phyloP scores from a whole-genome alignment of 352 stramenopile species.

The Blastocystis sp. region DNA sequence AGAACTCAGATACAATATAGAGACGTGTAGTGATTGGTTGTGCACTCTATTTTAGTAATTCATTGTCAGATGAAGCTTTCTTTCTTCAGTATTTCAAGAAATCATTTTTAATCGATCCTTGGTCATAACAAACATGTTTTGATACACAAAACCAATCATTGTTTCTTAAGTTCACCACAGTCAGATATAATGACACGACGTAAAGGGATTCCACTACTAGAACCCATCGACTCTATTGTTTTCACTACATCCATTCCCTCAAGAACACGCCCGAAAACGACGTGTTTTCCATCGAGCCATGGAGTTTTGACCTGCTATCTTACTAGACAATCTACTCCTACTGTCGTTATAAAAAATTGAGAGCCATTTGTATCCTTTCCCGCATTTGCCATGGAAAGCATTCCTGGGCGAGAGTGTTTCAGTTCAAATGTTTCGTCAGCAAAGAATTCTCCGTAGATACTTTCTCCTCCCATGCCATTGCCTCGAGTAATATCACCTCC shows the following conservation, averaged over 20 bases:
- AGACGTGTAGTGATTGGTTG: not conserved
- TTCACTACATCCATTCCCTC: conserved; percentile 84
- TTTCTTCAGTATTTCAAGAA: conserved; percentile 8
- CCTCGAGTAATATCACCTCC: conserved; percentile 82
- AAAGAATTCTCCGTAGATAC: conserved; percentile 73
- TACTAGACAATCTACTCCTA: conserved; percentile 70
- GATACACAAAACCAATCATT: not conserved
- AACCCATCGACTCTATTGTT: conserved; percentile 69
- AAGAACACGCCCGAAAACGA: conserved; percentile 84
- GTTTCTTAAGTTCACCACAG: conserved; percentile 41
- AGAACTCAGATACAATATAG: not conserved
- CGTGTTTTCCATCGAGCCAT: conserved; percentile 96
- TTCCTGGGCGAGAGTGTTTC: conserved; percentile 71
- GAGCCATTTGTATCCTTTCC: conserved; percentile 82
- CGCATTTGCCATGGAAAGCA: conserved; percentile 77
- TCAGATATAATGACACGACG: conserved; percentile 7
- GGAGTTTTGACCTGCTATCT: conserved; percentile 66
- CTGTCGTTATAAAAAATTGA: conserved; percentile 93
- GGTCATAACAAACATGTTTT: not conserved
- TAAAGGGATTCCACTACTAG: not conserved
- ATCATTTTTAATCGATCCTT: conserved; percentile 6
- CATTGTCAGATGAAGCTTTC: not conserved
- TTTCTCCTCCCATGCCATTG: conserved; percentile 77
- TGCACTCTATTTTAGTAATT: not conserved
- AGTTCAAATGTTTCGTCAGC: conserved; percentile 67